These are phyloP conservation scores for Aspergillus sclerotiicarbonarius DNA, from an alignment of 495 filamentous ascomycete species.

Conservation along the genomic window DNA sequence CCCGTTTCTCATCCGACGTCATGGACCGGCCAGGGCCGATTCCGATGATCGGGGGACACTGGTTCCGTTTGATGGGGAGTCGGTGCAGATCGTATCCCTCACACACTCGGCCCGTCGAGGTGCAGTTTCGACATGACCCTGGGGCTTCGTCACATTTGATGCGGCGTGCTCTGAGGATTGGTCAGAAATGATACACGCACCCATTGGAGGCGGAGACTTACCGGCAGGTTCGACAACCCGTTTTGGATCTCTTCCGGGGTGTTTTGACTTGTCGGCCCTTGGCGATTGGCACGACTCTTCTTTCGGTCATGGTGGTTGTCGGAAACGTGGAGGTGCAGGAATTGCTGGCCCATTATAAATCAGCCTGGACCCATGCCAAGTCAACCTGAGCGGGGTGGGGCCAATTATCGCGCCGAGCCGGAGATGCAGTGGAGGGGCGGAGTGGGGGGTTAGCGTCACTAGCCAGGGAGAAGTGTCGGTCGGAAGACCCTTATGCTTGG, in stretches of 20 bases:
- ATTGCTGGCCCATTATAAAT: too few relatives aligned
- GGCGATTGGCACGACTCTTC: too few relatives aligned
- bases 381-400: too few relatives aligned
- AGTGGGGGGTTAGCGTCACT: too few relatives aligned
- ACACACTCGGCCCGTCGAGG: background rate
- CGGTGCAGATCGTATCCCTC: slow-evolving; percentile 6
- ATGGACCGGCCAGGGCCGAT: background rate
- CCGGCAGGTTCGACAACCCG: slow-evolving; percentile 1
- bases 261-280: background rate
- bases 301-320: too few relatives aligned
- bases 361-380: too few relatives aligned
- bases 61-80: background rate
- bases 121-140: background rate
- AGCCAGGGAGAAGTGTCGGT: too few relatives aligned
- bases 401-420: too few relatives aligned
- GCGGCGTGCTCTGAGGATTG: background rate
- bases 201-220: background rate
- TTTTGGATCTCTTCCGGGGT: background rate
- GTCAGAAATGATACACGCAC: background rate
- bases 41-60: background rate
- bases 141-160: slow-evolving; percentile 7
- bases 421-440: too few relatives aligned
- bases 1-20: slow-evolving; percentile 12
- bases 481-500: too few relatives aligned
- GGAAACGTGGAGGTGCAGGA: too few relatives aligned